phyloP scores from a whole-genome alignment of 495 filamentous ascomycete species.

The Penicillium argentinense region DNA sequence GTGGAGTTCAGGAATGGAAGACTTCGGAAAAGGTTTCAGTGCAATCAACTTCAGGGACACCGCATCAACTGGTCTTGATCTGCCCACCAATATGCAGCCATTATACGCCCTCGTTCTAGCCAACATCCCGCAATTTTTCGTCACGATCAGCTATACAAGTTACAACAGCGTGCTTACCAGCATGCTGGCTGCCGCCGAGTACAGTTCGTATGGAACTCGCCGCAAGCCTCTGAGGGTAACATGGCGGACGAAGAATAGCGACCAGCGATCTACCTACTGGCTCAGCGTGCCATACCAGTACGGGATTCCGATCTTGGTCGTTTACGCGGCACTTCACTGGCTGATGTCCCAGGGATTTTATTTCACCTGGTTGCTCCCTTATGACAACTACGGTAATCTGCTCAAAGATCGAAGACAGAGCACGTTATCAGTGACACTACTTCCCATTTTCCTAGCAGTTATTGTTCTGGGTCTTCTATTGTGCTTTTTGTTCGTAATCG shows the following conservation, averaged over 20 bases:
- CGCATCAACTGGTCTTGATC: too few relatives aligned
- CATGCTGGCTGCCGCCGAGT: conserved; percentile 43
- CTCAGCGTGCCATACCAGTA: conserved; percentile 42
- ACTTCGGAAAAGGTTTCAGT: too few relatives aligned
- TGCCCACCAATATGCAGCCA: background rate
- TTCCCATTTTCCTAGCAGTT: conserved; percentile 25
- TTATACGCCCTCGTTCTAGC: conserved; percentile 14
- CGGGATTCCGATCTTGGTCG: conserved; percentile 27
- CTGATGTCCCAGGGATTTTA: conserved; percentile 43
- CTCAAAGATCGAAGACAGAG: conserved; percentile 15
- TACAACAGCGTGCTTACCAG: conserved; percentile 38
- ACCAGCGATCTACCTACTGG: conserved; percentile 44
- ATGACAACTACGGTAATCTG: conserved; percentile 4
- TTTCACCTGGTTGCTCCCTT: conserved; percentile 21
- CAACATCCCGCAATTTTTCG: conserved; percentile 44
- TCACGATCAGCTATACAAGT: conserved; percentile 42
- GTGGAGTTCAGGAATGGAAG: too few relatives aligned
- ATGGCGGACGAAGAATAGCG: conserved; percentile 27
- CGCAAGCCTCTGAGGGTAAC: conserved; percentile 47
- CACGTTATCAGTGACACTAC: conserved; percentile 31
- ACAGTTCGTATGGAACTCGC: conserved; percentile 21
- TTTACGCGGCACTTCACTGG: conserved; percentile 37
- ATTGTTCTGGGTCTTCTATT: conserved; percentile 23
- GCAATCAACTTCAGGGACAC: too few relatives aligned
- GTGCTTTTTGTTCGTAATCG: conserved; percentile 3